Conservation (phyloP, 345 rosid species). For the Melaleuca alternifolia region DNA sequence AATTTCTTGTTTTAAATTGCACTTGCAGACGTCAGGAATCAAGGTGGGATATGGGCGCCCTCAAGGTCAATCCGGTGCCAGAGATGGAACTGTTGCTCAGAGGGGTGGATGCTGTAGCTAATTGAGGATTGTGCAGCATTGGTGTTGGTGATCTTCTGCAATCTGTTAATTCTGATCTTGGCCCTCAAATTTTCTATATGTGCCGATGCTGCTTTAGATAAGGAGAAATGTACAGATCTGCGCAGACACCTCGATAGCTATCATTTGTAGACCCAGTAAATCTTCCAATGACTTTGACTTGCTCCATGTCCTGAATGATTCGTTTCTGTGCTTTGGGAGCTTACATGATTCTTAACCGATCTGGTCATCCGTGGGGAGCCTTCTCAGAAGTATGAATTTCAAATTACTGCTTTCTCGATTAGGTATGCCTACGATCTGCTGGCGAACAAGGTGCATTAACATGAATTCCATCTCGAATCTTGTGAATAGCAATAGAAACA, state of each 20-base stretch:
- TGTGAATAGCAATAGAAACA: not conserved
- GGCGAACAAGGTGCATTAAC: not conserved
- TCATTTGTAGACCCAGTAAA: constrained; percentile 1
- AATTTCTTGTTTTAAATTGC: not conserved
- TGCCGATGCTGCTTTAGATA: not conserved
- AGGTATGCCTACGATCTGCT: not conserved
- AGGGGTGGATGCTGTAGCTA: constrained; percentile 73
- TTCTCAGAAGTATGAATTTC: not conserved
- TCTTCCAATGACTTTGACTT: not conserved
- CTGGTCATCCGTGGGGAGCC: not conserved
- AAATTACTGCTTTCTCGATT: not conserved
- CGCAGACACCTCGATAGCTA: not conserved
- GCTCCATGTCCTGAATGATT: not conserved
- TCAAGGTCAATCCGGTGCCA: constrained; percentile 59
- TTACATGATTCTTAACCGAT: not conserved
- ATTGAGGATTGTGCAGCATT: not conserved
- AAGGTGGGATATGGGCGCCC: constrained; percentile 79
- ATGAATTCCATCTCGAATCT: not conserved
- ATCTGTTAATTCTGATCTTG: not conserved
- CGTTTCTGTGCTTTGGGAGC: not conserved
- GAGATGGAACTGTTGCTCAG: constrained; percentile 73
- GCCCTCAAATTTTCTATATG: not conserved
- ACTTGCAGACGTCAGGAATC: constrained; percentile 77
- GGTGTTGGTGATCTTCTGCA: not conserved
- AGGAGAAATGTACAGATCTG: constrained; percentile 24